Percentiles rank a stretch among this genome's conserved stretches.
Conservation (phyloP, 2,329 filamentous ascomycete genomes). For the Ophiocordyceps australis region DNA sequence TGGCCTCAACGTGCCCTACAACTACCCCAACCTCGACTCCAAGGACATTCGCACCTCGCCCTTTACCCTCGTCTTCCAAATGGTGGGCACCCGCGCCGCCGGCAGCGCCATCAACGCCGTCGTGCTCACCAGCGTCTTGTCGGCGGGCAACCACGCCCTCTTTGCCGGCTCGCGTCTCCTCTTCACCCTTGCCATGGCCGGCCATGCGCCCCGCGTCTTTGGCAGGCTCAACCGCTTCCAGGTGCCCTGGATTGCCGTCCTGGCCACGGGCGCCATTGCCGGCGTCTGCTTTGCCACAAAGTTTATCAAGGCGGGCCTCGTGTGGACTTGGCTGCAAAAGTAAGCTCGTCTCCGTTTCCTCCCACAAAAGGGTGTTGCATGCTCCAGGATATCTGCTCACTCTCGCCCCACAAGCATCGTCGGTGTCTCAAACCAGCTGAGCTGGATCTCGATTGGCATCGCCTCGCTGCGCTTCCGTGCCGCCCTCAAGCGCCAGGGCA, state of each 20-base stretch:
- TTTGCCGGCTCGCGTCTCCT: constrained; percentile 15
- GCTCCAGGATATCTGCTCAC: constrained; percentile 1
- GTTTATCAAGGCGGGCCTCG: constrained; percentile 44
- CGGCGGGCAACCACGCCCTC: constrained; percentile 17
- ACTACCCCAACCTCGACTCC: constrained; percentile 14
- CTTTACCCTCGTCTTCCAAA: constrained; percentile 39
- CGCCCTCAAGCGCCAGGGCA: constrained; percentile 35
- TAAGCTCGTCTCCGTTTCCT: constrained; percentile 9
- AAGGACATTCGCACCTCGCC: constrained; percentile 16
- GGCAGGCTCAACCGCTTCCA: constrained; percentile 15
- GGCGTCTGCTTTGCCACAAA: constrained; percentile 46
- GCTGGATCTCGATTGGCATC: constrained; percentile 46
- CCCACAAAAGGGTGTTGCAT: too few relatives aligned
- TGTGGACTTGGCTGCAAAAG: constrained; percentile 52
- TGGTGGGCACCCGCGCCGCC: constrained; percentile 31
- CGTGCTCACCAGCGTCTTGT: constrained; percentile 21
- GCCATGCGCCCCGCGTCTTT: constrained; percentile 37
- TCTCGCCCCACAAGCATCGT: constrained; percentile 25
- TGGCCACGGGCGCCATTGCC: constrained; percentile 35
- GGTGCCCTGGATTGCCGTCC: constrained; percentile 20
- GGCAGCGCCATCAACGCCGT: constrained; percentile 40
- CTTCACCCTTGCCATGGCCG: constrained; percentile 19
- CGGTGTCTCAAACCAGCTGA: constrained; percentile 48
- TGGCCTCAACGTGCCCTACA: constrained; percentile 41
- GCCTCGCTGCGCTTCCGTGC: constrained; percentile 47